A percentile compares a stretch with the other conserved stretches of the same genome.
Evolutionary conservation across 2,329 filamentous ascomycete species (phyloP).

Genomic region (Cytospora mali): DNA sequence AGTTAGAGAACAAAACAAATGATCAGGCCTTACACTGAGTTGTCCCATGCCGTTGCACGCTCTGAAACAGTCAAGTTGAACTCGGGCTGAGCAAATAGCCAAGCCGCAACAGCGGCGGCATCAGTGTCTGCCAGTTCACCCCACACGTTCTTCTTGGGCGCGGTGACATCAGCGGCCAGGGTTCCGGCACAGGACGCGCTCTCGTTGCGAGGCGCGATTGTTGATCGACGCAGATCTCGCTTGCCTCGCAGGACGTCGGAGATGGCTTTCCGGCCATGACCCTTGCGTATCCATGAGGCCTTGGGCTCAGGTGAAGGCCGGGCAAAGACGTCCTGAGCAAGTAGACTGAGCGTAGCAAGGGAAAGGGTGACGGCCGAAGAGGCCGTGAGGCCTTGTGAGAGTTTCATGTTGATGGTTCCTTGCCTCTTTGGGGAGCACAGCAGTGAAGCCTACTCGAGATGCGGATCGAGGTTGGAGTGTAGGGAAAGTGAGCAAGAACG

Average conservation of each 20-base stretch:
- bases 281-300: slow-evolving; percentile 33
- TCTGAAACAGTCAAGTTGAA: slow-evolving; percentile 43
- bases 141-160: slow-evolving; percentile 48
- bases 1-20: too few species aligned
- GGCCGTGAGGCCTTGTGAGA: not conserved
- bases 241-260: slow-evolving; percentile 33
- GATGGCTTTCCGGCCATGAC: slow-evolving; percentile 33
- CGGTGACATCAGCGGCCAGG: slow-evolving; percentile 33
- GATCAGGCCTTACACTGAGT: slow-evolving; percentile 40
- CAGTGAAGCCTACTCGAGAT: not conserved
- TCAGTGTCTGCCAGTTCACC: slow-evolving; percentile 42
- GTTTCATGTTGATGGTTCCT: slow-evolving; percentile 13
- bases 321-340: slow-evolving; percentile 33
- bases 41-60: slow-evolving; percentile 42
- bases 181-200: slow-evolving; percentile 29
- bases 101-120: slow-evolving; percentile 41
- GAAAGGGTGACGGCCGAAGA: slow-evolving; percentile 14
- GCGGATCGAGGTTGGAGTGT: not conserved
- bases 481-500: not conserved
- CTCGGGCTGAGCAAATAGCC: slow-evolving; percentile 43
- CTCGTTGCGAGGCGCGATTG: not conserved
- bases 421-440: not conserved
- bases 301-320: slow-evolving; percentile 34
- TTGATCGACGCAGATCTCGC: slow-evolving; percentile 11
- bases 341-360: slow-evolving; percentile 25